Evolutionary conservation across 805 yeast genomes (phyloP), one percentile per base, ranked within the genome.

Genomic region (Scheffersomyces stipitis): DNA sequence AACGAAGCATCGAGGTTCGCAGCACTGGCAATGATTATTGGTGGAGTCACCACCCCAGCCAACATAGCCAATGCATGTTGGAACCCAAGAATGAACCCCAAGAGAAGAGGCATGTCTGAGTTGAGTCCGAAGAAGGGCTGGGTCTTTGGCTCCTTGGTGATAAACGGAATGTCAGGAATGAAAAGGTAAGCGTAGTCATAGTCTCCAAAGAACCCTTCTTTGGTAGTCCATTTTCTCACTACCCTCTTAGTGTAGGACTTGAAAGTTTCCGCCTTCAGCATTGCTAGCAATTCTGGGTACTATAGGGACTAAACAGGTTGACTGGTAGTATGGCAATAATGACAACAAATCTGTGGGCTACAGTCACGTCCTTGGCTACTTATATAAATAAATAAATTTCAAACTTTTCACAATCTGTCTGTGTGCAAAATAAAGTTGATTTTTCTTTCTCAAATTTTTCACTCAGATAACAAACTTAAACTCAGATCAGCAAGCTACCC

Each of bases 31-130:
- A 87, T 84, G 46, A 89, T 68, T 37, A 89, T 64, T 3, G 96
- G 91, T 6, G 96, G 96, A 5, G 93, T 69, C 26, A 85, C 83
- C 34, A 89, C 77, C 52, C 96, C 96, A 12, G 96, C 96, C 64
- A 89, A 66, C 96, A 90, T 89, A 17, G 96, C 80, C 46, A 89
- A 60, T 1, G 95, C 67, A 56, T 89, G 97, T 66, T 89, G 96
- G 44, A 89, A 72, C 13, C 97, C 96, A 23, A 90, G 73, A 8
- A 89, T 38, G 39, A 84, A 58, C 1, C 95, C 95, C 39, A 89
- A 67, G 5, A 84, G 48, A n/a, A 88, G 48, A 1, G 97, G 97
- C 78, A 90, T 81, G 1, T 81, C 86, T 30, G 81, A 78, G 56
- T 88, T 70, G 34, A 89, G 62, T 4, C 93, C 88, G 51, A 88